Conservation (phyloP, 495 filamentous ascomycete species). For the Opeltia flavorubescens region DNA sequence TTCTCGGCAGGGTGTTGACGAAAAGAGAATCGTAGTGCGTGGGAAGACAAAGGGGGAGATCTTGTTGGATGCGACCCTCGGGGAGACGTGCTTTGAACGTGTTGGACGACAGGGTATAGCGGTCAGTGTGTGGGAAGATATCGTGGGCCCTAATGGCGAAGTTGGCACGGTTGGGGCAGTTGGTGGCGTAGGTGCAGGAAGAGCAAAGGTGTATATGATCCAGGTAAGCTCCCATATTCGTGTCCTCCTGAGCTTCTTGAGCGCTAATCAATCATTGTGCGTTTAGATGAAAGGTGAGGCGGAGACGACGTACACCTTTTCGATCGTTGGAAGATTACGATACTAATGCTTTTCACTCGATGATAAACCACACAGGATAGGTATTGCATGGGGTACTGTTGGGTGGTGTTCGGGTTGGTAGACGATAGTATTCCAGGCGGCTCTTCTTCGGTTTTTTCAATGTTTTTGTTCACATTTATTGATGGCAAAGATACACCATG, state of each 20-base stretch:
- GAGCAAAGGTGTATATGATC: slow-evolving; percentile 69
- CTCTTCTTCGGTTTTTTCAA: too few relatives aligned
- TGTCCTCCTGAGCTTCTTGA: neutral
- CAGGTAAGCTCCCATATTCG: slow-evolving; percentile 30
- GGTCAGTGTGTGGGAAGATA: slow-evolving; percentile 73
- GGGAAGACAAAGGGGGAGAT: slow-evolving; percentile 52
- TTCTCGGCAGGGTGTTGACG: slow-evolving; percentile 23
- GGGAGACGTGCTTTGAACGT: slow-evolving; percentile 70
- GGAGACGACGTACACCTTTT: slow-evolving; percentile 46
- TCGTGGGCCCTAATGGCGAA: slow-evolving; percentile 51
- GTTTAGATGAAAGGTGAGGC: slow-evolving; percentile 44
- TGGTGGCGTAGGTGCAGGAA: slow-evolving; percentile 56
- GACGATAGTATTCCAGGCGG: too few relatives aligned
- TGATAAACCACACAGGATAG: neutral
- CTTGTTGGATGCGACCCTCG: slow-evolving; percentile 71
- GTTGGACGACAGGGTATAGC: slow-evolving; percentile 75
- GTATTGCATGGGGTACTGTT: too few relatives aligned
- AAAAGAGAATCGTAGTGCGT: slow-evolving; percentile 71
- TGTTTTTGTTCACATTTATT: too few relatives aligned
- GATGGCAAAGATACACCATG: too few relatives aligned
- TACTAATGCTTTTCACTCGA: slow-evolving; percentile 25
- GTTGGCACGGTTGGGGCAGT: slow-evolving; percentile 49
- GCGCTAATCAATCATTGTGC: slow-evolving; percentile 1
- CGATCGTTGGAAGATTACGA: slow-evolving; percentile 43
- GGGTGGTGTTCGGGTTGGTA: too few relatives aligned